Conservation (phyloP, 768 basidiomycete species). For the Gymnopilus junonius region DNA sequence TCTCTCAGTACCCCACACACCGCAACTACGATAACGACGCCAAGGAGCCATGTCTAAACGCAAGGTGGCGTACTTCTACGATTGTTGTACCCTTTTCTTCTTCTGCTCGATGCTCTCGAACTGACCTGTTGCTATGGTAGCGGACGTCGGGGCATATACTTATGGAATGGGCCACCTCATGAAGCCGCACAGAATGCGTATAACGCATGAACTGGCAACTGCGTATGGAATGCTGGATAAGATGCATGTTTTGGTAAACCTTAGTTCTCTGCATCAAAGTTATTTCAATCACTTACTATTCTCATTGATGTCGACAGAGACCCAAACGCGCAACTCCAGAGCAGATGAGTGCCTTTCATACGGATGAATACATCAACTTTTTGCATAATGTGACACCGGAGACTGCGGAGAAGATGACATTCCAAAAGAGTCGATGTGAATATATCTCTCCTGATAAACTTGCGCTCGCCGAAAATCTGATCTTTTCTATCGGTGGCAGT, state of each 20-base stretch:
- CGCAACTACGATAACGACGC: neutral
- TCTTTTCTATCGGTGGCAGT: constrained; percentile 30
- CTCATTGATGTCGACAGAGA: constrained; percentile 42
- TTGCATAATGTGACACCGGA: constrained; percentile 89
- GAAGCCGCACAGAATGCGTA: constrained; percentile 95
- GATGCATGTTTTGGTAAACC: constrained; percentile 88
- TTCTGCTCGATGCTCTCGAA: neutral
- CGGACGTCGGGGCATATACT: constrained; percentile 72
- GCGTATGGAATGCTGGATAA: constrained; percentile 91
- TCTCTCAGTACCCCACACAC: neutral
- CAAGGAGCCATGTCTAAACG: constrained; percentile 62
- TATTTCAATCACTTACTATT: too few species aligned
- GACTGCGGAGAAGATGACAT: constrained; percentile 84
- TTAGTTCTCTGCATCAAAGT: neutral
- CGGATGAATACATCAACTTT: constrained; percentile 98
- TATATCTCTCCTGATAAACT: constrained; percentile 8
- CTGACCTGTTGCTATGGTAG: constrained; percentile 37
- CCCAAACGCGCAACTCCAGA: constrained; percentile 73
- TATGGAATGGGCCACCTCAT: constrained; percentile 91
- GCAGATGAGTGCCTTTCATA: constrained; percentile 91
- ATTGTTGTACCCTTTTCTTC: constrained; percentile 46
- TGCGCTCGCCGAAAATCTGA: neutral
- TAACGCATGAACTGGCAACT: constrained; percentile 92
- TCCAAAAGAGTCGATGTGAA: constrained; percentile 84
- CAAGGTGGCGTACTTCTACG: constrained; percentile 83